Conservation (phyloP, 2,329 filamentous ascomycete genomes). For the Penicillium sp. region DNA sequence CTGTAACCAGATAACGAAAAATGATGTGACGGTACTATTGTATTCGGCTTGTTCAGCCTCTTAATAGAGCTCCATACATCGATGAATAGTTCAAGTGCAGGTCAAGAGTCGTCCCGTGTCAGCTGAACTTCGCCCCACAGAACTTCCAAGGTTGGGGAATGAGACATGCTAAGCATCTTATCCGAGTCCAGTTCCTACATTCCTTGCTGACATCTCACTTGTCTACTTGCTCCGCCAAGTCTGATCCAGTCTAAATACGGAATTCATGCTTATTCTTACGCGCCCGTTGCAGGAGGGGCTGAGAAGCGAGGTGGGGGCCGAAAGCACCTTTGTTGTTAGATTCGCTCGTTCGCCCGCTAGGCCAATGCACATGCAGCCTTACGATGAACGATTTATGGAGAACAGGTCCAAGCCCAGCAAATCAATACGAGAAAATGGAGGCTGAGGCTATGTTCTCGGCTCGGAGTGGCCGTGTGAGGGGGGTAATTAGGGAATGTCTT, state of each 20-base stretch:
- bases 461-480: constrained; percentile 9
- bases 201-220: not conserved
- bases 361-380: constrained; percentile 25
- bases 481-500: not conserved
- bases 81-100: not conserved
- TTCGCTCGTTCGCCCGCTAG: constrained; percentile 14
- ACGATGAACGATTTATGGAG: constrained; percentile 5
- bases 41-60: constrained; percentile 3
- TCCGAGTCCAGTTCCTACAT: not conserved
- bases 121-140: constrained; percentile 11
- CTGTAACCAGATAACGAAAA: not conserved
- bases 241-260: not conserved
- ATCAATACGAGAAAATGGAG: not conserved
- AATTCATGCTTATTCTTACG: not conserved
- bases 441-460: constrained; percentile 4
- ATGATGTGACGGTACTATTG: constrained; percentile 1
- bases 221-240: not conserved
- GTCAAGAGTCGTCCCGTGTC: constrained; percentile 1
- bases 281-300: constrained; percentile 11
- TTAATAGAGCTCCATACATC: not conserved
- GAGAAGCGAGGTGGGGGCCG: constrained; percentile 16
- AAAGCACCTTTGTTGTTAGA: not conserved
- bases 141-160: not conserved
- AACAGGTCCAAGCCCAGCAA: not conserved
- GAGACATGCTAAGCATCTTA: not conserved